These are phyloP conservation scores for Leccinellum rugosiceps DNA, from an alignment of 768 basidiomycete species.

Conservation along the genomic window DNA sequence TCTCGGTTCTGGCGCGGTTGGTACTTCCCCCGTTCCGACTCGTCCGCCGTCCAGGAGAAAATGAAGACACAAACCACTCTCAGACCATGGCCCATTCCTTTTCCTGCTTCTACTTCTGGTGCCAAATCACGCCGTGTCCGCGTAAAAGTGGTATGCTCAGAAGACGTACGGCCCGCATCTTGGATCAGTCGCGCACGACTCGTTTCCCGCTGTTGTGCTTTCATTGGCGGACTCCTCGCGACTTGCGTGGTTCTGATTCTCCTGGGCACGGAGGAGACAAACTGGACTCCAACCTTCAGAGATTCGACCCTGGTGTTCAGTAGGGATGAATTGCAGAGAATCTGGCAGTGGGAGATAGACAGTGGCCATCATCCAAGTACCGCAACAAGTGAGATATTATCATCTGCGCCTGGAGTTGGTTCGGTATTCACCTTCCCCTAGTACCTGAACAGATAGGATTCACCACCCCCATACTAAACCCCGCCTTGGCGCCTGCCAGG, in stretches of 20 bases:
- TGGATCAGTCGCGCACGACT: conserved; percentile 54
- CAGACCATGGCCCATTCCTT: conserved; percentile 49
- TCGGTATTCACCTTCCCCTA: conserved; percentile 24
- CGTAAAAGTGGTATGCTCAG: conserved; percentile 53
- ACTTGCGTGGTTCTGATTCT: conserved; percentile 42
- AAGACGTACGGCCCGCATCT: conserved; percentile 36
- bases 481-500: conserved; percentile 56
- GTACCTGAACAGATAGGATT: conserved; percentile 66
- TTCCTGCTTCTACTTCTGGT: conserved; percentile 53
- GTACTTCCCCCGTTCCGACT: conserved; percentile 10
- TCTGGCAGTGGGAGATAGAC: conserved; percentile 93
- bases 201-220: conserved; percentile 49
- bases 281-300: conserved; percentile 34
- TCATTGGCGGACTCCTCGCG: conserved; percentile 49
- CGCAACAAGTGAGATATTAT: conserved; percentile 52
- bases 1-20: conserved; percentile 10
- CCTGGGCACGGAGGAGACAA: conserved; percentile 42
- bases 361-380: conserved; percentile 86
- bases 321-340: conserved; percentile 69
- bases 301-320: conserved; percentile 70
- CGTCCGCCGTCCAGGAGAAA: conserved; percentile 40
- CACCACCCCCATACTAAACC: conserved; percentile 55
- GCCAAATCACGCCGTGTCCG: conserved; percentile 55
- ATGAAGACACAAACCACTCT: conserved; percentile 28
- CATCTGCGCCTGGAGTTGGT: conserved; percentile 8